Base-by-base conservation (phyloP, 2,329 filamentous ascomycete species). In the Chaetomiaceae sp. region DNA sequence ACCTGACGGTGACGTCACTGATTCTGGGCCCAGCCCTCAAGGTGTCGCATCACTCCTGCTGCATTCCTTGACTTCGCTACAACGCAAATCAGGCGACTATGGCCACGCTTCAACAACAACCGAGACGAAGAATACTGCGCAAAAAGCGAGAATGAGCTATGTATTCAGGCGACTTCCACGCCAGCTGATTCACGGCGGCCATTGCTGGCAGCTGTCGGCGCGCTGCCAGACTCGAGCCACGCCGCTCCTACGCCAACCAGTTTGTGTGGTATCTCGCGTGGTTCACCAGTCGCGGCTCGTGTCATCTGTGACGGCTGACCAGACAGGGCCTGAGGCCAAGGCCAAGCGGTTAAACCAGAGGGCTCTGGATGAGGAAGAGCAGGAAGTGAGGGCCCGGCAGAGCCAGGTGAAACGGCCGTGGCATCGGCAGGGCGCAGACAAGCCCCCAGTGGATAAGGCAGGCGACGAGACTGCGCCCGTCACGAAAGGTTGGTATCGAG, bases 371-470 rank as follows among this genome's bases (percentile, higher is more conserved):
- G 60, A 68, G 29, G 50, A 67, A 3, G 62, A 69, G 35, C 58
- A 66, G n/a, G 59, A 69, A 22, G 60, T 67, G 38, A 62, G 54
- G 47, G 71, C 72, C 38, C 77, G 77, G 57, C 66, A 74, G 39
- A 73, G 75, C 49, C 81, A 83, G 52, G 68, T 76, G 39, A 70
- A 77, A 40, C 74, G 80, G 27, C 83, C 83, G 55, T 86, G 83
- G 83, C 79, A 81, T 53, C 71, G 81, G 14, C 73, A 83, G 52
- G 77, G 79, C 3, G 76, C 75, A 34, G 78, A 62, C 36, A 58
- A 65, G 44, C 61, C 65, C 8, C 60, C 65, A 1, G 62, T 60
- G 30, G 29, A 63, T 50, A 34, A 61, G 47, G 59, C 45, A 50
- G 58, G 14, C 40, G 18, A 56, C 7, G 57, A n/a, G 29, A 45